Conservation (phyloP, 2,329 filamentous ascomycete genomes). For the Didymella glomerata region DNA sequence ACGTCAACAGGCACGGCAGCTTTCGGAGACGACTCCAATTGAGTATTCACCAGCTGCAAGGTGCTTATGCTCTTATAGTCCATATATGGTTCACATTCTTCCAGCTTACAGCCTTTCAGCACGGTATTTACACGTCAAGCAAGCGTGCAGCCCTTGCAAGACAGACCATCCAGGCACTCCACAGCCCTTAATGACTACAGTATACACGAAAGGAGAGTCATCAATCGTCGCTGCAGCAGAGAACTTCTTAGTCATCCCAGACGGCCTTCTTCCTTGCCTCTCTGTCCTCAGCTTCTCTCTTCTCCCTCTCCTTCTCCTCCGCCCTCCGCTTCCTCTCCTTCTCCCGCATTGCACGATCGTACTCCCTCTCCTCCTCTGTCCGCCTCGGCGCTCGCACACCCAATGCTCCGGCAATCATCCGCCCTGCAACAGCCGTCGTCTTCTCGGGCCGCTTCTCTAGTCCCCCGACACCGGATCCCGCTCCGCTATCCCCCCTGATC, state of each 20-base stretch:
- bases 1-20: no score
- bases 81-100: no score
- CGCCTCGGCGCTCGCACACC: slow-evolving; percentile 81
- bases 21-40: neutral
- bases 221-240: neutral
- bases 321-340: slow-evolving; percentile 82
- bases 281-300: slow-evolving; percentile 67
- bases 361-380: slow-evolving; percentile 88
- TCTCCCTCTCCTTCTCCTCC: slow-evolving; percentile 73
- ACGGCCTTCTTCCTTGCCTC: slow-evolving; percentile 83
- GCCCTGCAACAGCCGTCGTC: slow-evolving; percentile 86
- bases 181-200: neutral
- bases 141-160: slow-evolving; percentile 6
- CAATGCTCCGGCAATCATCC: slow-evolving; percentile 88
- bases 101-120: slow-evolving; percentile 8
- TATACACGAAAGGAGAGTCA: slow-evolving; percentile 8
- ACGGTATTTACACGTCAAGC: slow-evolving; percentile 12
- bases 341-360: slow-evolving; percentile 81
- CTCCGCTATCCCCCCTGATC: slow-evolving; percentile 34
- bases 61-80: no score
- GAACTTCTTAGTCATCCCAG: slow-evolving; percentile 72
- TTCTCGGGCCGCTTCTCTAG: slow-evolving; percentile 75
- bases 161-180: neutral
- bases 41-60: neutral
- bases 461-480: slow-evolving; percentile 19